phyloP scores from a whole-genome alignment of 306 rosid species.

The Citrullus mucosospermus region DNA sequence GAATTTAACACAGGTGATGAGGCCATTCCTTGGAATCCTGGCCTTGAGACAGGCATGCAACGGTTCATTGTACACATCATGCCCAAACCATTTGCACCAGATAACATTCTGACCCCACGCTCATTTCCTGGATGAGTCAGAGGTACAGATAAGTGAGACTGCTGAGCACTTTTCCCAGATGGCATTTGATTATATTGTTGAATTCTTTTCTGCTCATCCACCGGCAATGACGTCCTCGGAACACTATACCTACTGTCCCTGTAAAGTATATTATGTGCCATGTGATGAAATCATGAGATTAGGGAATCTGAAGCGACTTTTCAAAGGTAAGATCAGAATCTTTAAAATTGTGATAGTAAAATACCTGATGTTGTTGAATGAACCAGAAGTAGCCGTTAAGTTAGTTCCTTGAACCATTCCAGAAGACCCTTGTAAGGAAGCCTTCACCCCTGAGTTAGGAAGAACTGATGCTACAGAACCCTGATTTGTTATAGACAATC shows the following conservation, averaged over 20 bases:
- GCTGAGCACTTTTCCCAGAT: slow-evolving; percentile 63
- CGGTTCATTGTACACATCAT: slow-evolving; percentile 78
- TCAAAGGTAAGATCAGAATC: background rate
- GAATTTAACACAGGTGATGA: slow-evolving; percentile 64
- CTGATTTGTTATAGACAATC: slow-evolving; percentile 60
- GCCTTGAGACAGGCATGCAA: slow-evolving; percentile 58
- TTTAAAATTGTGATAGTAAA: background rate
- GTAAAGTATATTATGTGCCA: slow-evolving; percentile 6
- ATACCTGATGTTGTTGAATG: slow-evolving; percentile 54
- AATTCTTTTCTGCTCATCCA: slow-evolving; percentile 85
- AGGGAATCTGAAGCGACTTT: background rate
- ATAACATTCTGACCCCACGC: slow-evolving; percentile 69
- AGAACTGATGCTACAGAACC: slow-evolving; percentile 41
- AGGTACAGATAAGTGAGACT: slow-evolving; percentile 54
- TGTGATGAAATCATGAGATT: background rate
- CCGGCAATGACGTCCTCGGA: slow-evolving; percentile 62
- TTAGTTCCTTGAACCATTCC: slow-evolving; percentile 50
- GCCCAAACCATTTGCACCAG: slow-evolving; percentile 81
- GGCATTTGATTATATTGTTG: slow-evolving; percentile 74
- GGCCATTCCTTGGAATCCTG: slow-evolving; percentile 73
- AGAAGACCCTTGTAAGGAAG: slow-evolving; percentile 62
- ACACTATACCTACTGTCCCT: slow-evolving; percentile 72
- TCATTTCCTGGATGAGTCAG: slow-evolving; percentile 69
- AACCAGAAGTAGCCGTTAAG: slow-evolving; percentile 52
- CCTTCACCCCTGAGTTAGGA: slow-evolving; percentile 57